Percentiles rank a stretch among this genome's conserved stretches.
phyloP scores from a whole-genome alignment of 176 grass and related monocot genomes.

The Poa annua region DNA sequence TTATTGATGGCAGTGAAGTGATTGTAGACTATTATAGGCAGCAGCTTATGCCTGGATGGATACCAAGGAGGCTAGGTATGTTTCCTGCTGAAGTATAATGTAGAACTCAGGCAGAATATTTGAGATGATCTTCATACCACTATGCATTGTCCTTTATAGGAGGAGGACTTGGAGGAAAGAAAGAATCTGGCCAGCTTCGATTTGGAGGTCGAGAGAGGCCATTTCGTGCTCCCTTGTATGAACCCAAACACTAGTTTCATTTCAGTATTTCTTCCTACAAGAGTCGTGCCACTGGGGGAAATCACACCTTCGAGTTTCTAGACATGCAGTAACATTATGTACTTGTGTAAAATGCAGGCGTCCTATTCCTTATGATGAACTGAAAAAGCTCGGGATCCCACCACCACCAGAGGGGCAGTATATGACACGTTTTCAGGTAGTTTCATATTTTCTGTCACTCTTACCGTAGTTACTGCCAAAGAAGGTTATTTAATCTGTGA shows the following conservation, averaged over 20 bases:
- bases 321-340: background rate
- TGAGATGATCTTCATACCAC: slow-evolving; percentile 26
- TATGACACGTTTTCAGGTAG: slow-evolving; percentile 80
- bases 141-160: slow-evolving; percentile 48
- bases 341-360: slow-evolving; percentile 52
- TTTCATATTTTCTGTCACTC: background rate
- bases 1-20: slow-evolving; percentile 86
- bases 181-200: slow-evolving; percentile 97
- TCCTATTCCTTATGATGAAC: slow-evolving; percentile 82
- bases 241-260: slow-evolving; percentile 12
- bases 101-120: slow-evolving; percentile 21
- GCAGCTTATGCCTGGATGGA: slow-evolving; percentile 96
- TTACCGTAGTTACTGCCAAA: background rate
- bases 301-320: background rate
- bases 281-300: background rate
- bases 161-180: slow-evolving; percentile 89
- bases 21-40: slow-evolving; percentile 95
- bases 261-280: background rate
- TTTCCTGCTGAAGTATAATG: slow-evolving; percentile 8
- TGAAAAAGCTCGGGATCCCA: slow-evolving; percentile 87
- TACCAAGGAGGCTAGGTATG: slow-evolving; percentile 85
- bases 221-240: slow-evolving; percentile 97
- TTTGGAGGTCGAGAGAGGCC: slow-evolving; percentile 97
- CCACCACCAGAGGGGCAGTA: slow-evolving; percentile 80
- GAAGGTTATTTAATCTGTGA: background rate